phyloP scores from a whole-genome alignment of 768 basidiomycete genomes.

The Naganishia vishniacii region DNA sequence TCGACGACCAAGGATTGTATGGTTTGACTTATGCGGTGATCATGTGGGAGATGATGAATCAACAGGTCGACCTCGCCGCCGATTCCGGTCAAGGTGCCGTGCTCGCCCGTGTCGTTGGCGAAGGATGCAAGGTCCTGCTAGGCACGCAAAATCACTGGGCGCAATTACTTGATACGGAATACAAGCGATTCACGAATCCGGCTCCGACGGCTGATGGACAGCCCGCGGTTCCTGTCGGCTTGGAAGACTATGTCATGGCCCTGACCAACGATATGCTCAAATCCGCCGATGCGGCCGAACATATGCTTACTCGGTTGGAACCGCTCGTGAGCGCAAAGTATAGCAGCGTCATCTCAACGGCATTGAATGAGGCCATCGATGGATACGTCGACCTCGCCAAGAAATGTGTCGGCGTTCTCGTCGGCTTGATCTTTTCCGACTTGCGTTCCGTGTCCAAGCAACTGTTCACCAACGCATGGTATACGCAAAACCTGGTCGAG shows the following conservation, averaged over 20 bases:
- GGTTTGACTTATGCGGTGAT: conserved; percentile 88
- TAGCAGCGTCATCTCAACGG: conserved; percentile 69
- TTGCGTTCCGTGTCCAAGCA: conserved; percentile 76
- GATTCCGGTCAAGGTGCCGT: conserved; percentile 95
- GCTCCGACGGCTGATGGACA: conserved; percentile 56
- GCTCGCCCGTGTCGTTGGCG: conserved; percentile 79
- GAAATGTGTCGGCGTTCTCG: conserved; percentile 88
- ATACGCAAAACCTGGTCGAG: conserved; percentile 69
- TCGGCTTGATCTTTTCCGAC: conserved; percentile 92
- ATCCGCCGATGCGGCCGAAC: conserved; percentile 87
- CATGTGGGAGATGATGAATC: conserved; percentile 94
- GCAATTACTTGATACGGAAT: conserved; percentile 72
- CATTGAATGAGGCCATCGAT: conserved; percentile 91
- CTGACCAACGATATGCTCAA: conserved; percentile 97
- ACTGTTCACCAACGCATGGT: conserved; percentile 77
- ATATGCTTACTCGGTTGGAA: conserved; percentile 76
- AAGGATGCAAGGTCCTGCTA: conserved; percentile 83
- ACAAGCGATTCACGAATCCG: conserved; percentile 72
- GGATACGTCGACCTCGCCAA: conserved; percentile 98
- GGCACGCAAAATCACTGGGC: conserved; percentile 81
- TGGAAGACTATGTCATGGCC: conserved; percentile 93
- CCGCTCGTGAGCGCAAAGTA: conserved; percentile 91
- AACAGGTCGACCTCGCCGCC: conserved; percentile 82
- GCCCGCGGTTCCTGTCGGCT: conserved; percentile 61
- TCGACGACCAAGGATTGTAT: conserved; percentile 81